Conservation (phyloP, 2,329 filamentous ascomycete species). For the Colletotrichum nymphaeae region DNA sequence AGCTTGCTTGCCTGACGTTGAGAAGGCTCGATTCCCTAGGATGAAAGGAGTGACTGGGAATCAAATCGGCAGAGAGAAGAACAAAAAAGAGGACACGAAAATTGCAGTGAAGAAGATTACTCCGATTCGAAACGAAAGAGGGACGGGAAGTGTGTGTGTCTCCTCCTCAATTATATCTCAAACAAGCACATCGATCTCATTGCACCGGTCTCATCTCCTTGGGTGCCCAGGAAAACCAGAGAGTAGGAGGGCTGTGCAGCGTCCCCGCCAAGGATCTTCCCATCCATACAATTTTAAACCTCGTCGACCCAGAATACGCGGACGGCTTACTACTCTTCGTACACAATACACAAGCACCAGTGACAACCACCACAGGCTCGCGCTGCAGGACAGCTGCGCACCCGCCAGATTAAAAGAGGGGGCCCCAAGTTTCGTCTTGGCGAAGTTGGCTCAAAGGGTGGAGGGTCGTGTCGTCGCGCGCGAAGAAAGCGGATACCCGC, state of each 20-base stretch:
- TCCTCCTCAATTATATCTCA: conserved; percentile 16
- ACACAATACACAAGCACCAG: background rate
- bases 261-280: conserved; percentile 10
- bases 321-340: background rate
- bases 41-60: background rate
- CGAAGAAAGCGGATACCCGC: background rate
- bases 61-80: background rate
- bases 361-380: background rate
- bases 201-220: background rate
- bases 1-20: background rate
- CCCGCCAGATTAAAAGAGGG: background rate
- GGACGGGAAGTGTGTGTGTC: background rate
- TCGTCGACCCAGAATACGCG: background rate
- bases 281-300: conserved; percentile 18
- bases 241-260: conserved; percentile 16
- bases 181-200: background rate
- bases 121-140: background rate
- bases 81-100: background rate
- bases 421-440: conserved; percentile 4
- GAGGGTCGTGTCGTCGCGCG: background rate
- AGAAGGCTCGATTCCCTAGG: background rate
- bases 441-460: background rate
- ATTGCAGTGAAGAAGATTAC: background rate
- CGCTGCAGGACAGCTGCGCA: background rate
- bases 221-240: background rate